phyloP scores from a whole-genome alignment of 2,329 filamentous ascomycete species.

The Penicillium expansum region DNA sequence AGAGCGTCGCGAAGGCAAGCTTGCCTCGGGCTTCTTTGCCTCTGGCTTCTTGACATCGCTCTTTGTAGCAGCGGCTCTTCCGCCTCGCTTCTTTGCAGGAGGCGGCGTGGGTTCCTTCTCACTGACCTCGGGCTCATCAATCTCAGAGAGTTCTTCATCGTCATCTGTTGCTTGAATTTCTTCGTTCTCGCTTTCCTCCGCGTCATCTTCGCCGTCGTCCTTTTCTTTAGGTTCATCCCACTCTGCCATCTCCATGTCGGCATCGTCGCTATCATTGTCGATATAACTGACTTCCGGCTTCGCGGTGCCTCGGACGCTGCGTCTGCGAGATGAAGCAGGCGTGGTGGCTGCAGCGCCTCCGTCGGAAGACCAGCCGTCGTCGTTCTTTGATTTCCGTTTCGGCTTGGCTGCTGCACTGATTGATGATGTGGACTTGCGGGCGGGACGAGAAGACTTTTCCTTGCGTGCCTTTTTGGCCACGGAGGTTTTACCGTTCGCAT shows the following conservation, averaged over 20 bases:
- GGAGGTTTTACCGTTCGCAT: conserved; percentile 24
- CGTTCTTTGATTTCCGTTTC: conserved; percentile 40
- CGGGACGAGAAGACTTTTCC: conserved; percentile 25
- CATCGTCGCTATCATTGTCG: conserved; percentile 46
- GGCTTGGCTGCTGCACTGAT: conserved; percentile 27
- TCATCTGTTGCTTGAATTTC: conserved; percentile 10
- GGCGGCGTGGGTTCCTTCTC: conserved; percentile 23
- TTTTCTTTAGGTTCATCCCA: conserved; percentile 32
- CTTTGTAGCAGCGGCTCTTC: conserved; percentile 8
- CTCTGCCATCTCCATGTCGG: conserved; percentile 44
- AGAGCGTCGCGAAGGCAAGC: conserved; percentile 22
- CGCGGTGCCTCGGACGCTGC: conserved; percentile 38
- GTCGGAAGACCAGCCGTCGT: conserved; percentile 43
- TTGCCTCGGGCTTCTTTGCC: conserved; percentile 2
- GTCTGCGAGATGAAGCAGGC: conserved; percentile 36
- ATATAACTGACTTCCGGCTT: conserved; percentile 42
- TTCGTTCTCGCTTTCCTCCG: conserved; percentile 19
- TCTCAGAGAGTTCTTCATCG: conserved; percentile 9
- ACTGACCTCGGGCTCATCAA: conserved; percentile 12
- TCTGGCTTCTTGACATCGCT: conserved; percentile 11
- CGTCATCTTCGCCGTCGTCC: conserved; percentile 28
- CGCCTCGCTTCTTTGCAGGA: conserved; percentile 16
- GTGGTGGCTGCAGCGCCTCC: conserved; percentile 41
- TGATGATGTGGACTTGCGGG: conserved; percentile 36
- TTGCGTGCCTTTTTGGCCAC: conserved; percentile 34